Percentiles rank a stretch among this genome's conserved stretches.
Conservation (phyloP, 805 yeast species). For the Kuraishia borneana region DNA sequence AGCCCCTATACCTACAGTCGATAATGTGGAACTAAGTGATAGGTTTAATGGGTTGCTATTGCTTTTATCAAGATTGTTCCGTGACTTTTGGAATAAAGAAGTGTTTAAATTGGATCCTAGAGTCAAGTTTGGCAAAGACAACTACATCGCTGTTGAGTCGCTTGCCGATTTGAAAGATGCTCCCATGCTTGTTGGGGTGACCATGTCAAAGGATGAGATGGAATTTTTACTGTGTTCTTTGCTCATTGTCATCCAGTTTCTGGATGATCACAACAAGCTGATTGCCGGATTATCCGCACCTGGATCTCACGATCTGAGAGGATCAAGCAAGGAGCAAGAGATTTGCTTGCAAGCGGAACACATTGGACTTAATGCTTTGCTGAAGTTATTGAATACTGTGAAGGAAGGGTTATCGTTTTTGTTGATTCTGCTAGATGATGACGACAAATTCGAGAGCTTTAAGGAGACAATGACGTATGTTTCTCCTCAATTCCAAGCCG, state of each 20-base stretch:
- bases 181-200: slow-evolving; percentile 31
- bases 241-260: slow-evolving; percentile 57
- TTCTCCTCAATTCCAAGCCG: slow-evolving; percentile 54
- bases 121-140: slow-evolving; percentile 20
- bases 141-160: slow-evolving; percentile 24
- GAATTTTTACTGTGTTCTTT: slow-evolving; percentile 66
- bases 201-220: slow-evolving; percentile 36
- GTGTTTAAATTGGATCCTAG: slow-evolving; percentile 38
- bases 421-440: slow-evolving; percentile 70
- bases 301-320: slow-evolving; percentile 36
- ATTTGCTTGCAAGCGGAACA: slow-evolving; percentile 83
- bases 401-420: slow-evolving; percentile 88
- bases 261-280: slow-evolving; percentile 49
- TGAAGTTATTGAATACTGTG: slow-evolving; percentile 63
- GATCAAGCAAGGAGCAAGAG: slow-evolving; percentile 36
- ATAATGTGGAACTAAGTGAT: slow-evolving; percentile 81
- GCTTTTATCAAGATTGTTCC: slow-evolving; percentile 64
- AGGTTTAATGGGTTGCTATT: slow-evolving; percentile 82
- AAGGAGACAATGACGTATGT: slow-evolving; percentile 63
- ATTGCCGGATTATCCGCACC: slow-evolving; percentile 57
- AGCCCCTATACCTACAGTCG: slow-evolving; percentile 30
- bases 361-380: slow-evolving; percentile 70
- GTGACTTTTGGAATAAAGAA: slow-evolving; percentile 67
- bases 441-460: slow-evolving; percentile 30
- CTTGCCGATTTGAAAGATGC: slow-evolving; percentile 28